Evolutionary conservation across 805 yeast species (phyloP), one percentile per base, ranked within the genome.

Genomic region (Teunomyces panamensis): DNA sequence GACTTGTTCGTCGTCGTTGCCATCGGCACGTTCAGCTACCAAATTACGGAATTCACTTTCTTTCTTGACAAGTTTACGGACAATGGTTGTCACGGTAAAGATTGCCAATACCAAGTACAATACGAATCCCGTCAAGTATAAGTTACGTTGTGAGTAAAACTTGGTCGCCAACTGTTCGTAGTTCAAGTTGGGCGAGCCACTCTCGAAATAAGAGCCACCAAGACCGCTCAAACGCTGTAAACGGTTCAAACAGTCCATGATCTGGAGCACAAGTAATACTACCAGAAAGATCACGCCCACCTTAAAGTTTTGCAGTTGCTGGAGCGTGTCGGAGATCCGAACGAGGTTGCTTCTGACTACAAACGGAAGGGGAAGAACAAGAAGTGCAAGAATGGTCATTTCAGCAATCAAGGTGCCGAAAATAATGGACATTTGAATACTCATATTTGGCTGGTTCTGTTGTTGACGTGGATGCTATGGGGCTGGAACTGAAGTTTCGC

Each of bases 121-220:
- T 4, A 81, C 83, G 7, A 84, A 84, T 7, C 87, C 88, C 11
- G 82, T 75, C 46, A 83, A 72, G 59, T 83, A 83, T 36, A 80
- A 68, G 54, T 83, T 83, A 59, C 88, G 71, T 61, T 83, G 87
- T 34, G 83, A 74, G 55, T 81, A 83, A 48, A 84, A 82, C 50
- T 82, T 78, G 42, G 79, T 68, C 4, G 85, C 87, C 53, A 80
- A 63, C 50, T 73, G 77, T 17, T 83, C 85, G 33, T 71, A 64
- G 36, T 75, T 69, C 41, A 76, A 66, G 30, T 43, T 50, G 9
- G 6, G 6, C 24, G 65, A 47, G 26, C 39, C 44, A 26, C 45
- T 48, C 16, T 43, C 49, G 47, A 32, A 46, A 49, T 60, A 59
- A 4, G 70, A 64, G 42, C 56, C 59, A 8, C 51, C 27, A 34